phyloP scores from a whole-genome alignment of 2,329 filamentous ascomycete species.

The Pseudogymnoascus verrucosus region DNA sequence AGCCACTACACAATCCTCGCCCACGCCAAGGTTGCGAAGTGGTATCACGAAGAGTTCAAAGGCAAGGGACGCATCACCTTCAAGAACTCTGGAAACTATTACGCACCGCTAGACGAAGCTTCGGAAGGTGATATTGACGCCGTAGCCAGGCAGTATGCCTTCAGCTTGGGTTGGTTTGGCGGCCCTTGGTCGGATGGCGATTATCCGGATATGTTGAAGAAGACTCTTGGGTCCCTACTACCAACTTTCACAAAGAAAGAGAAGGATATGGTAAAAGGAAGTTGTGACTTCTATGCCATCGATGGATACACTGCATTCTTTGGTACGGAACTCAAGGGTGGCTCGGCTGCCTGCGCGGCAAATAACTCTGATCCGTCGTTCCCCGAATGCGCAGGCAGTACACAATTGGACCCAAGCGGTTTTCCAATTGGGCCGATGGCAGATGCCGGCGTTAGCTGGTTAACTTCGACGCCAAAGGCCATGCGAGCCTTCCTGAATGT shows the following conservation, averaged over 20 bases:
- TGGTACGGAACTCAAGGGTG: constrained; percentile 26
- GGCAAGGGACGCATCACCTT: constrained; percentile 34
- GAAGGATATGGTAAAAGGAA: constrained; percentile 35
- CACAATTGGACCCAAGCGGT: constrained; percentile 29
- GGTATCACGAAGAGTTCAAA: constrained; percentile 38
- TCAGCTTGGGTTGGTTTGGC: constrained; percentile 37
- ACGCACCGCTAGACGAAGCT: constrained; percentile 29
- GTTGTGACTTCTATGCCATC: constrained; percentile 37
- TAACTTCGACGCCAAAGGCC: constrained; percentile 32
- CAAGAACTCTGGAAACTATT: constrained; percentile 37
- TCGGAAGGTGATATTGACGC: constrained; percentile 29
- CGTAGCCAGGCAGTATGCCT: constrained; percentile 33
- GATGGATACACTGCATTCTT: constrained; percentile 28
- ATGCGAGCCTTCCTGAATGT: constrained; percentile 35
- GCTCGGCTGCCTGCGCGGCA: constrained; percentile 31
- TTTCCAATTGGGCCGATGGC: constrained; percentile 38
- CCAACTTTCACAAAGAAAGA: constrained; percentile 31
- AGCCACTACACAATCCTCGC: constrained; percentile 36
- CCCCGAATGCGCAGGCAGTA: constrained; percentile 34
- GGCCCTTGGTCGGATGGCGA: constrained; percentile 39
- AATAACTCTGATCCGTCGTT: constrained; percentile 33
- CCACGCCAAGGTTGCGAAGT: constrained; percentile 36
- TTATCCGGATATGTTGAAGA: constrained; percentile 32
- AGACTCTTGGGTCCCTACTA: constrained; percentile 33
- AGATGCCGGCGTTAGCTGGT: constrained; percentile 34